Evolutionary conservation across 2,329 filamentous ascomycete species (phyloP), one percentile per base, ranked within the genome.

Genomic region (Pseudophaeomoniella oleicola): DNA sequence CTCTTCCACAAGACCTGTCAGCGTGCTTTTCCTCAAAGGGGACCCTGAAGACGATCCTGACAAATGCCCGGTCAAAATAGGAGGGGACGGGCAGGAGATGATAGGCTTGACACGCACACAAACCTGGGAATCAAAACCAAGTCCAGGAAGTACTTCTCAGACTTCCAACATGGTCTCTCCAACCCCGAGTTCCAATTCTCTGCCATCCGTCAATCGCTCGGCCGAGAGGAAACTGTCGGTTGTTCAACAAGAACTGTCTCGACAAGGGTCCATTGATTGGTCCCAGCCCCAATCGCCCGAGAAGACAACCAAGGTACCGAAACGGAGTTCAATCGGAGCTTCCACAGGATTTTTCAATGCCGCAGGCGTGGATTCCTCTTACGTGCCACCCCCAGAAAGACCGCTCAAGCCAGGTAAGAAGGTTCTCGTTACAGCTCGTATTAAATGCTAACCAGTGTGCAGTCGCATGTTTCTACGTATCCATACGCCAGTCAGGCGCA

Each of bases 381-480:
- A 96, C 53, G 75, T 79, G 39, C 80, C 90, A 32, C 87, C 87
- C 1, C 62, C 70, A 1, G 83, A 92, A 49, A 73, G 71, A 39
- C 63, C 69, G 5, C 64, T 75, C 14, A 92, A 84, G 55, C 74
- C 76, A 45, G 63, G 70, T 73, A 64, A 27, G 22, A 27, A 55
- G 69, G 52, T 34, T 37, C 22, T 27, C 27, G 37, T 39, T 16
- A 15, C 16, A 34, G 18, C 17, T 31, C 33, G 14, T 19, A 40
- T 29, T 11, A n/a, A 16, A 27, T 40, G 37, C 57, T 67, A 54
- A 66, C 49, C 10, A 19, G 18, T 19, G 32, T 27, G 62, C 69
- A 55, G 76, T 92, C 30, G 88, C 88, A 35, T 94, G 87, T 61
- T 86, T 96, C 56, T 96, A 93, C 52, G 63, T 94, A 15, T 68